phyloP scores from a whole-genome alignment of 768 basidiomycete genomes.

The Trametes gibbosa region DNA sequence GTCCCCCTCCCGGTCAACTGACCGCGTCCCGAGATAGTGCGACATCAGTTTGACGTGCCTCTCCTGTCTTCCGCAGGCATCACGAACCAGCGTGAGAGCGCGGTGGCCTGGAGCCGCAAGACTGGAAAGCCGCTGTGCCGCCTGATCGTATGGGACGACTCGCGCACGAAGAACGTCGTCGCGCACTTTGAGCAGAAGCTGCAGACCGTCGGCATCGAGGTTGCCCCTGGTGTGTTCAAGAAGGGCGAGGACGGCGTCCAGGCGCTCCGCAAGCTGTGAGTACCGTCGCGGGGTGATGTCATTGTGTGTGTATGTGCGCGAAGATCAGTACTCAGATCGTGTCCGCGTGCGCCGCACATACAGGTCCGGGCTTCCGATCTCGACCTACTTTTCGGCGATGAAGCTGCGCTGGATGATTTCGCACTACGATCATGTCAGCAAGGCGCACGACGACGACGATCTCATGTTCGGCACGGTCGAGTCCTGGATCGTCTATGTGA shows the following conservation, averaged over 20 bases:
- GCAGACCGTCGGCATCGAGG: constrained; percentile 69
- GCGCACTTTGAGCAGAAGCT: constrained; percentile 76
- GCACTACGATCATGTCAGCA: constrained; percentile 68
- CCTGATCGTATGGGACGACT: constrained; percentile 96
- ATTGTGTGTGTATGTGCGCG: neutral
- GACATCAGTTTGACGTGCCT: constrained; percentile 8
- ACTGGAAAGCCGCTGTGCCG: constrained; percentile 88
- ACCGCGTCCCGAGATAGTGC: neutral
- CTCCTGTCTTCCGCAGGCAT: constrained; percentile 54
- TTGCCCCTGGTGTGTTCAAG: constrained; percentile 59
- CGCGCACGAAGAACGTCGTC: constrained; percentile 84
- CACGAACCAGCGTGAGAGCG: constrained; percentile 97
- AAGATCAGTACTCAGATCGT: constrained; percentile 16
- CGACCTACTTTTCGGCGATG: constrained; percentile 97
- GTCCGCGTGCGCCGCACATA: neutral
- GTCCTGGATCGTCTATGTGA: constrained; percentile 91
- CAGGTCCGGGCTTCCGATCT: constrained; percentile 91
- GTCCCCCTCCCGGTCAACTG: constrained; percentile 27
- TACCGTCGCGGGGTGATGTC: constrained; percentile 20
- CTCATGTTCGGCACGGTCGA: constrained; percentile 94
- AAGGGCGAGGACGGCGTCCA: constrained; percentile 69
- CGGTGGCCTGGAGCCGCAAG: constrained; percentile 87
- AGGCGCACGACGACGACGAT: constrained; percentile 78
- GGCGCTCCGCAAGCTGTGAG: constrained; percentile 66
- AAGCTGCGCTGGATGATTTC: constrained; percentile 98